Evolutionary conservation across 352 stramenopile genomes (phyloP).

Genomic region (Phytophthora pini): DNA sequence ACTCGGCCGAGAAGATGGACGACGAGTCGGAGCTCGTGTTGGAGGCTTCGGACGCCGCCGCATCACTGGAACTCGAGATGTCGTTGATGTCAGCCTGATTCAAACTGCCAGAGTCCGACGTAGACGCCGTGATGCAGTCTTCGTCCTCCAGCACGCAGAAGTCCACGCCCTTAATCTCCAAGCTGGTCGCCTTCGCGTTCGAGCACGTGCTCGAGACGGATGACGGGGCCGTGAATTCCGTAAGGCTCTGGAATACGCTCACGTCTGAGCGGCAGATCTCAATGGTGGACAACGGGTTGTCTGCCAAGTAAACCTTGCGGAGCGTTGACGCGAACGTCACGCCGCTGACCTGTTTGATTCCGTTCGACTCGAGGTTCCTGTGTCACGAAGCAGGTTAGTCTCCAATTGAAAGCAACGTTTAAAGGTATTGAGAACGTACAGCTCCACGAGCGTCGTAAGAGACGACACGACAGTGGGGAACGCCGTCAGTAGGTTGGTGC

Average conservation of each 20-base stretch:
- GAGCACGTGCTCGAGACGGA: conserved; percentile 41
- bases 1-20: conserved; percentile 50
- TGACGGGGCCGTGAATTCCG: conserved; percentile 37
- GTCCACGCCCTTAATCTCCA: conserved; percentile 40
- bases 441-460: conserved; percentile 52
- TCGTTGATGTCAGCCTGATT: conserved; percentile 20
- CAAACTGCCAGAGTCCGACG: conserved; percentile 14
- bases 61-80: conserved; percentile 26
- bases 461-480: conserved; percentile 54
- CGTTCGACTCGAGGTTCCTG: conserved; percentile 70
- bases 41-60: conserved; percentile 3
- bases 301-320: conserved; percentile 45
- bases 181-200: conserved; percentile 27
- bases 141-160: conserved; percentile 48
- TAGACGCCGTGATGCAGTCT: conserved; percentile 25
- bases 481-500: conserved; percentile 55
- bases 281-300: conserved; percentile 54
- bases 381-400: not conserved
- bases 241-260: conserved; percentile 43
- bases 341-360: conserved; percentile 52
- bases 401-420: not conserved
- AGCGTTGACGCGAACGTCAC: conserved; percentile 63
- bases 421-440: conserved; percentile 45
- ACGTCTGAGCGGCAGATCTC: conserved; percentile 59
- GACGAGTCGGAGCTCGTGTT: conserved; percentile 27